phyloP scores from a whole-genome alignment of 176 grass and related monocot genomes.

The Oryza nivara region DNA sequence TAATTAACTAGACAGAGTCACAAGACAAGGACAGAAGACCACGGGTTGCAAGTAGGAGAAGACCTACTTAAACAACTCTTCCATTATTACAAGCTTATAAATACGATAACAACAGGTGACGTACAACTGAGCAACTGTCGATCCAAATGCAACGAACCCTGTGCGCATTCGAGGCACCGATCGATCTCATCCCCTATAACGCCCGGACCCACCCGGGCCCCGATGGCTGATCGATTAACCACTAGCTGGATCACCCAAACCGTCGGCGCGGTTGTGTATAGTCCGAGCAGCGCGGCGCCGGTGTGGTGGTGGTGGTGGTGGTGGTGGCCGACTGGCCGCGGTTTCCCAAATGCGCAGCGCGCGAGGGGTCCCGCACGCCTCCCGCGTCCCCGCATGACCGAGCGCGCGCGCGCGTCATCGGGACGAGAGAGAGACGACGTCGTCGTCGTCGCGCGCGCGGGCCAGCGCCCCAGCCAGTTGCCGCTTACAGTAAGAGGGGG shows the following conservation, averaged over 20 bases:
- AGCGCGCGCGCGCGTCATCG: too few species aligned
- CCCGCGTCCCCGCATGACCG: background rate
- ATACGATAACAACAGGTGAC: background rate
- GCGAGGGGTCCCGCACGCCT: background rate
- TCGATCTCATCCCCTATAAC: background rate
- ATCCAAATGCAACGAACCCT: background rate
- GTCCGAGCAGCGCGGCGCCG: too few species aligned
- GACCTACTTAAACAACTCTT: background rate
- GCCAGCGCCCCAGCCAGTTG: background rate
- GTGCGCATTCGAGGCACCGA: background rate
- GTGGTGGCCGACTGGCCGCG: background rate
- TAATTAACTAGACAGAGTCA: background rate
- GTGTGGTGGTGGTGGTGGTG: too few species aligned
- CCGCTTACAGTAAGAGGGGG: background rate
- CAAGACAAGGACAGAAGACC: background rate
- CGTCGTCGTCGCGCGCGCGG: too few species aligned
- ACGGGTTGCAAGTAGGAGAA: background rate
- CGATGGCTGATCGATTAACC: background rate
- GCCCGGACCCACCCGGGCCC: background rate
- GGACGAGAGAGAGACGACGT: too few species aligned
- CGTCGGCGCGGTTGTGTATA: background rate
- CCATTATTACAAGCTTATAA: background rate
- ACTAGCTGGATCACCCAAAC: background rate
- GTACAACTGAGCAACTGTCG: background rate
- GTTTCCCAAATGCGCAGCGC: constrained; percentile 29